Evolutionary conservation across 2,329 filamentous ascomycete genomes (phyloP).

Genomic region (Claviceps paspali): DNA sequence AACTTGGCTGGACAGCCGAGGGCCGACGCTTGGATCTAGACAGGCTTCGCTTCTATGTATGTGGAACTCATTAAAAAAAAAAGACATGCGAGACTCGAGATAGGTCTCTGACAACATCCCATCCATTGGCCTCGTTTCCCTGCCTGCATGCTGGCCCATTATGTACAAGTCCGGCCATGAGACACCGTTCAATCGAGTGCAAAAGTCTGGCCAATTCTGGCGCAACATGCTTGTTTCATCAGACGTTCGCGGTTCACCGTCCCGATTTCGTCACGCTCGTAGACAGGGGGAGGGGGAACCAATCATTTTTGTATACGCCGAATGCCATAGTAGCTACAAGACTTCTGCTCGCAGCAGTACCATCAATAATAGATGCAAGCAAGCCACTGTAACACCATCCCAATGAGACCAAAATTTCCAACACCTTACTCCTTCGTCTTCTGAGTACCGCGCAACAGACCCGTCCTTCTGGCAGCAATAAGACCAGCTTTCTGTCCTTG

Average conservation of each 20-base stretch:
- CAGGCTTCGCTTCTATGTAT: too few species aligned
- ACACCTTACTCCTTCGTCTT: slow-evolving; percentile 88
- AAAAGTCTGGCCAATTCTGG: background rate
- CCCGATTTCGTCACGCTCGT: slow-evolving; percentile 3
- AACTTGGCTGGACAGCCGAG: background rate
- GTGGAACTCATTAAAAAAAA: too few species aligned
- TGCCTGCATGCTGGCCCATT: too few species aligned
- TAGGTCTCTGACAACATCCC: too few species aligned
- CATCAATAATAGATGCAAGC: slow-evolving; percentile 43
- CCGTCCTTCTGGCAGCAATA: slow-evolving; percentile 97
- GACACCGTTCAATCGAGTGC: background rate
- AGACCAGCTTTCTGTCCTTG: slow-evolving; percentile 99
- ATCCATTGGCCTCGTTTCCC: too few species aligned
- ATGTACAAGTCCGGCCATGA: background rate
- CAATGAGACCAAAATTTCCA: slow-evolving; percentile 38
- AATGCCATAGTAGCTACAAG: slow-evolving; percentile 34
- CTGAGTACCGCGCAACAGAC: slow-evolving; percentile 99
- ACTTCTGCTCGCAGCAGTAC: slow-evolving; percentile 31
- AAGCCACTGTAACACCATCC: slow-evolving; percentile 49
- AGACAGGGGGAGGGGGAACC: slow-evolving; percentile 32
- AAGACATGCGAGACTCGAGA: too few species aligned
- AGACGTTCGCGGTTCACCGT: slow-evolving; percentile 6
- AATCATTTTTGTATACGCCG: slow-evolving; percentile 42
- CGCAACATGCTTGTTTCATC: background rate
- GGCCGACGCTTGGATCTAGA: too few species aligned